Conservation (phyloP, 2,329 filamentous ascomycete genomes). For the Dryadomyces quercus-mongolicae region DNA sequence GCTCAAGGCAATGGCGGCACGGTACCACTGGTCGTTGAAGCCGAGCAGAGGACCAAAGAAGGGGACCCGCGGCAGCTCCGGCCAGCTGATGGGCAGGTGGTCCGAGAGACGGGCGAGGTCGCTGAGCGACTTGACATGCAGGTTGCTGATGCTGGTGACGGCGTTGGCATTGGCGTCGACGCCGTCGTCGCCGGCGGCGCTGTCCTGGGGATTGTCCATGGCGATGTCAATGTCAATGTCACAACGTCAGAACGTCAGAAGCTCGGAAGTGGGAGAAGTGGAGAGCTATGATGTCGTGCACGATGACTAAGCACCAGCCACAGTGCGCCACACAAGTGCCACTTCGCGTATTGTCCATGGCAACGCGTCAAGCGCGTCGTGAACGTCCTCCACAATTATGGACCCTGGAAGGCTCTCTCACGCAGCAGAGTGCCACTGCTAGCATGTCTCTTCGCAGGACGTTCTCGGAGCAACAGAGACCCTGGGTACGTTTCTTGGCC, state of each 20-base stretch:
- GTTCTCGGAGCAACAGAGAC: constrained; percentile 24
- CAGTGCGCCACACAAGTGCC: not conserved
- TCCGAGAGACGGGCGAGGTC: constrained; percentile 6
- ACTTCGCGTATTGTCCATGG: constrained; percentile 5
- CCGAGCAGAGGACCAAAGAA: constrained; percentile 7
- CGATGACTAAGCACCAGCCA: not conserved
- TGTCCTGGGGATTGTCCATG: not conserved
- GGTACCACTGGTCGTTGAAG: constrained; percentile 8
- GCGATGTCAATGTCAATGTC: too few relatives aligned
- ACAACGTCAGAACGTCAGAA: too few relatives aligned
- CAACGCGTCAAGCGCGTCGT: constrained; percentile 7
- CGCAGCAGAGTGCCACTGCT: not conserved
- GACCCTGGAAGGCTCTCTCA: not conserved
- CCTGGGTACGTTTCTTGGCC: constrained; percentile 9
- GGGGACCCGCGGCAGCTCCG: constrained; percentile 8
- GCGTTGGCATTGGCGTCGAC: constrained; percentile 1
- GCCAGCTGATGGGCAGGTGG: constrained; percentile 10
- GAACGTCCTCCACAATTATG: not conserved
- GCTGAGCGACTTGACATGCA: constrained; percentile 6
- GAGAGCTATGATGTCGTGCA: too few relatives aligned
- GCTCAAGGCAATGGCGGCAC: constrained; percentile 6
- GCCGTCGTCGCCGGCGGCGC: not conserved
- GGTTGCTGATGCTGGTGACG: constrained; percentile 2
- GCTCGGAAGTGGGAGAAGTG: too few relatives aligned
- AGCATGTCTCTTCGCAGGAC: constrained; percentile 29